Evolutionary conservation across 1,284 basidiomycete genomes (phyloP).

Genomic region (Phellopilus nigrolimitatus): DNA sequence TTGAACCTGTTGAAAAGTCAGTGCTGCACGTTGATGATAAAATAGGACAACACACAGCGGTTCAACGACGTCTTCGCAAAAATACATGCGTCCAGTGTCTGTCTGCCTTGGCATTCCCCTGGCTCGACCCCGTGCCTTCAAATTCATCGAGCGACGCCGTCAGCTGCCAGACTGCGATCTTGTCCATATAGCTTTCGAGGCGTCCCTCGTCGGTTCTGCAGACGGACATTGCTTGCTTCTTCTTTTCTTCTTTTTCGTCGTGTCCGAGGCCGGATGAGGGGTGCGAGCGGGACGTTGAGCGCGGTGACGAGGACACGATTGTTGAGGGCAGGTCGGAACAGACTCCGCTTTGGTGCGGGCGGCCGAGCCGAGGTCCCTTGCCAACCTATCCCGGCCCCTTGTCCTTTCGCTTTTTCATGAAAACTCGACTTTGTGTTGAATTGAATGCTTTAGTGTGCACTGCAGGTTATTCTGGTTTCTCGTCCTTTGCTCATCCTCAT

Average conservation of each 20-base stretch:
- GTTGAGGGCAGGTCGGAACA: too few species aligned
- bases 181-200: constrained; percentile 71
- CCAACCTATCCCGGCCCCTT: too few species aligned
- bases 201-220: constrained; percentile 36
- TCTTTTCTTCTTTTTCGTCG: constrained; percentile 29
- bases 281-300: too few species aligned
- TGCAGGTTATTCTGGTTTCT: too few species aligned
- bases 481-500: too few species aligned
- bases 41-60: constrained; percentile 41
- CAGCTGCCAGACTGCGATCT: constrained; percentile 70
- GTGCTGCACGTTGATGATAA: not conserved
- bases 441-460: too few species aligned
- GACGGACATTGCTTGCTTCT: constrained; percentile 26
- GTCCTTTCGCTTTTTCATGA: too few species aligned
- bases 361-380: too few species aligned
- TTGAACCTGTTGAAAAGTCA: constrained; percentile 48
- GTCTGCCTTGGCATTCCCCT: constrained; percentile 31
- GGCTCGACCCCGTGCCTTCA: constrained; percentile 7
- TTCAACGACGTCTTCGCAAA: constrained; percentile 59
- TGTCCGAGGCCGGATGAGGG: too few species aligned
- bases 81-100: constrained; percentile 72
- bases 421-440: too few species aligned
- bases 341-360: too few species aligned
- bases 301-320: too few species aligned
- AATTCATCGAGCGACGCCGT: constrained; percentile 36